Conservation (phyloP, 179 eudicot species). For the Amaranthus tricolor region DNA sequence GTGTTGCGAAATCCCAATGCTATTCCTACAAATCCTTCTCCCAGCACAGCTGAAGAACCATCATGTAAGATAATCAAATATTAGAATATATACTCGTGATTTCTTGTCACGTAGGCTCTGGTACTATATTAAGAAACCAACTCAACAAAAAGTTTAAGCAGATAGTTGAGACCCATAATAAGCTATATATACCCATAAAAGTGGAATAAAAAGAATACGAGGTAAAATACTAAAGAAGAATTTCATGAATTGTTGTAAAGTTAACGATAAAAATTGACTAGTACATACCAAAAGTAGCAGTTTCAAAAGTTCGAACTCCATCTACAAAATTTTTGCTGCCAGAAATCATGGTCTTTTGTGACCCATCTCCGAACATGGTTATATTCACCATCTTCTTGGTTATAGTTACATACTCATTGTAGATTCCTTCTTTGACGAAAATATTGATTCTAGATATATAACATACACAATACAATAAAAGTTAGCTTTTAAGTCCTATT, state of each 20-base stretch:
- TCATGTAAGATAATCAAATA: background rate
- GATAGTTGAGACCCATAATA: no score
- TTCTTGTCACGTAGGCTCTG: no score
- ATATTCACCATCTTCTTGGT: conserved; percentile 55
- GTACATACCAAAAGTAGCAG: conserved; percentile 73
- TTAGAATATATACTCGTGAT: no score
- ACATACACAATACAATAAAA: background rate
- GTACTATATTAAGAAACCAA: no score
- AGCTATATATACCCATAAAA: no score
- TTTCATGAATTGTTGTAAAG: background rate
- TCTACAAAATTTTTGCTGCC: conserved; percentile 72
- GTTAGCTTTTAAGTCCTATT: no score
- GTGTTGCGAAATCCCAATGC: conserved; percentile 69
- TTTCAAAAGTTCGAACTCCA: conserved; percentile 54
- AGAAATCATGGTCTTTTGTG: conserved; percentile 61
- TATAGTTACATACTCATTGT: conserved; percentile 62
- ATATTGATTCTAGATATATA: conserved; percentile 48
- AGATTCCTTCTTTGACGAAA: conserved; percentile 57
- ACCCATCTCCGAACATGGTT: conserved; percentile 82
- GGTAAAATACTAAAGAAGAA: no score
- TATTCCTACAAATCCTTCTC: conserved; percentile 63
- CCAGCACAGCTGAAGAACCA: conserved; percentile 50
- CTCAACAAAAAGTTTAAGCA: no score
- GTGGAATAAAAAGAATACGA: no score
- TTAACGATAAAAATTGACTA: background rate